These are phyloP conservation scores for Penicillium sp. DNA, from an alignment of 2,329 filamentous ascomycete species.

Conservation along the genomic window DNA sequence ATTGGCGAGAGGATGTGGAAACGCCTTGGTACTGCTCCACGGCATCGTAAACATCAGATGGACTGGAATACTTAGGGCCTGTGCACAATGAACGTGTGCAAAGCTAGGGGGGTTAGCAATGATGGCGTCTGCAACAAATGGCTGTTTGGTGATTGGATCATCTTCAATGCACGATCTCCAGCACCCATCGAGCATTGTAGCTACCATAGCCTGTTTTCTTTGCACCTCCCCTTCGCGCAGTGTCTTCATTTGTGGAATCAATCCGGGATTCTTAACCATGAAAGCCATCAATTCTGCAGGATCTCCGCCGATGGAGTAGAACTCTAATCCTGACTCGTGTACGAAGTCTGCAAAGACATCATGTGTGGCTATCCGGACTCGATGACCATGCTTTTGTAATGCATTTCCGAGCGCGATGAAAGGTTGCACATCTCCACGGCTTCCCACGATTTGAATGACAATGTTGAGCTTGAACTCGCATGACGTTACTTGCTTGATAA, in stretches of 20 bases:
- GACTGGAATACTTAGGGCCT: conserved; percentile 51
- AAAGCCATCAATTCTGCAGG: conserved; percentile 54
- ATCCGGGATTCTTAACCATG: conserved; percentile 52
- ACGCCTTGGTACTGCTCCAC: conserved; percentile 47
- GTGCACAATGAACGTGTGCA: conserved; percentile 45
- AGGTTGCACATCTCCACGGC: conserved; percentile 58
- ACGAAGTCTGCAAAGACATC: conserved; percentile 56
- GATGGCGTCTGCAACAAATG: conserved; percentile 56
- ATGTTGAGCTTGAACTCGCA: conserved; percentile 42
- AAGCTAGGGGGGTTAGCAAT: conserved; percentile 57
- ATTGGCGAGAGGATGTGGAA: conserved; percentile 54
- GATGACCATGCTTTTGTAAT: conserved; percentile 53
- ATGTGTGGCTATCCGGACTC: conserved; percentile 60
- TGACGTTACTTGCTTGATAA: not conserved
- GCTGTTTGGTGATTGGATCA: conserved; percentile 31
- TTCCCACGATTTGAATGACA: conserved; percentile 59
- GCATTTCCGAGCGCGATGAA: conserved; percentile 58
- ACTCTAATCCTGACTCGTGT: conserved; percentile 54
- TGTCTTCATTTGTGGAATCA: conserved; percentile 42
- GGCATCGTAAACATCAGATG: conserved; percentile 58
- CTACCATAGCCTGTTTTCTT: conserved; percentile 35
- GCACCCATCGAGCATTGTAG: conserved; percentile 41
- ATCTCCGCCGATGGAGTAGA: conserved; percentile 59
- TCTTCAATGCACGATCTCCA: conserved; percentile 44
- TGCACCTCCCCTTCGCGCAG: conserved; percentile 38